A percentile compares a stretch with the other conserved stretches of the same genome.
These are phyloP conservation scores for Glycine soja DNA, from an alignment of 306 rosid species.

Conservation along the genomic window DNA sequence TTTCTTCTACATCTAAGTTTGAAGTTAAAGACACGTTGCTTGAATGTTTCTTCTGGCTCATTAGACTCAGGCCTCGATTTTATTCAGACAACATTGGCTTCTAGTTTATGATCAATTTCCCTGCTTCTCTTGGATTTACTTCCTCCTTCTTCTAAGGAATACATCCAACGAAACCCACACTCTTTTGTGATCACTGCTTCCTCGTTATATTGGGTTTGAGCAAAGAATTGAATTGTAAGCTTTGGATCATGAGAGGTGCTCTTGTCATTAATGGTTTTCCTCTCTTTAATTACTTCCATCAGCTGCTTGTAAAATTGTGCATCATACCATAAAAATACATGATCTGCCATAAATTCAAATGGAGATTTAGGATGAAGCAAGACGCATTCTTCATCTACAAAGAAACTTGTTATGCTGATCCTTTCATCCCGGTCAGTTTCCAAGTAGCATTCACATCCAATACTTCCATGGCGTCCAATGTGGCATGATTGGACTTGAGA, in stretches of 20 bases:
- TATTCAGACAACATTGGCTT: background rate
- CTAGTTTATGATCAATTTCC: background rate
- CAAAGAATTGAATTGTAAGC: background rate
- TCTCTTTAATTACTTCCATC: background rate
- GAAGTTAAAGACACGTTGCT: background rate
- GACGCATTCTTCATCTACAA: too few species aligned
- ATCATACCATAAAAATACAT: constrained; percentile 27
- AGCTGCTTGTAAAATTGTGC: background rate
- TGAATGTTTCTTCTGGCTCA: background rate
- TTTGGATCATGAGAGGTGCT: background rate
- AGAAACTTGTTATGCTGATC: background rate
- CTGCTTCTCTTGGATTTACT: background rate
- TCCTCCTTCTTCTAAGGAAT: background rate
- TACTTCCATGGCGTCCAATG: too few species aligned
- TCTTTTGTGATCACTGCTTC: background rate
- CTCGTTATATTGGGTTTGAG: too few species aligned
- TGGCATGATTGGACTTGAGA: too few species aligned
- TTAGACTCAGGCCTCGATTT: background rate
- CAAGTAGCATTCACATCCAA: too few species aligned
- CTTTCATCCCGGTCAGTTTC: background rate
- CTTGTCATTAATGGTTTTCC: background rate
- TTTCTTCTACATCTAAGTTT: background rate
- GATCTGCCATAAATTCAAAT: background rate
- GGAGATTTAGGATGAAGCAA: too few species aligned
- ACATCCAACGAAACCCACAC: constrained; percentile 29